Evolutionary conservation across 2,329 filamentous ascomycete species (phyloP), one percentile per base, ranked within the genome.

Genomic region (Scedosporium minutisporum): DNA sequence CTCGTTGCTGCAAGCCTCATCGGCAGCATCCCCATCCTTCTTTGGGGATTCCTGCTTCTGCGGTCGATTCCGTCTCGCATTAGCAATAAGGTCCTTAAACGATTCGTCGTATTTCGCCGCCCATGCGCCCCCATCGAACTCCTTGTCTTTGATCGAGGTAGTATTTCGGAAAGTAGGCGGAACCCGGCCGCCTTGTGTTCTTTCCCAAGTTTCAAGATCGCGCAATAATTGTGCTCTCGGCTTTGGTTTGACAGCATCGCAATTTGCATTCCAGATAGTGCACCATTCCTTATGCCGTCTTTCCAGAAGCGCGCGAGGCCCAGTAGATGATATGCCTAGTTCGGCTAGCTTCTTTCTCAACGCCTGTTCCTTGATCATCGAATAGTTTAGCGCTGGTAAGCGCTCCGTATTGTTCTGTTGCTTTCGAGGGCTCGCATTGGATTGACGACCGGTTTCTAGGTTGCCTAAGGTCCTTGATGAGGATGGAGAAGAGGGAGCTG

Each of bases 201-300:
- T 82, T 74, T 99, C 95, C 93, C 95, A 97, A 1, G 84, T 75
- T 23, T 93, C 89, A 12, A 99, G 74, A 64, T 97, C 93, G 14
- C 83, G 84, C 16, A 96, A 74, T 4, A 99, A 74, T 63, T 95
- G 87, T 6, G 76, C 70, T 66, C 90, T 91, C 10, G 80, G 79
- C 71, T 88, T 89, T 0, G 91, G 91, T 1, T 79, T 78, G 42
- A 83, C 83, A 2, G 93, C 89, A 73, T 99, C 95, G 75, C 92
- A 96, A 71, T 99, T 99, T 10, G 96, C 90, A 73, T 99, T 99
- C 89, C 91, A 97, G 18, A 99, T 77, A 44, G 95, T 97, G 60
- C 95, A 82, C 93, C 93, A 99, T 74, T 99, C 95, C 25, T 85
- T 90, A 70, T 97, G 93, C 18, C 96, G 84, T 66, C 82, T 84